Conservation (phyloP, 176 grass and related monocot genomes). For the Otatea glauca region DNA sequence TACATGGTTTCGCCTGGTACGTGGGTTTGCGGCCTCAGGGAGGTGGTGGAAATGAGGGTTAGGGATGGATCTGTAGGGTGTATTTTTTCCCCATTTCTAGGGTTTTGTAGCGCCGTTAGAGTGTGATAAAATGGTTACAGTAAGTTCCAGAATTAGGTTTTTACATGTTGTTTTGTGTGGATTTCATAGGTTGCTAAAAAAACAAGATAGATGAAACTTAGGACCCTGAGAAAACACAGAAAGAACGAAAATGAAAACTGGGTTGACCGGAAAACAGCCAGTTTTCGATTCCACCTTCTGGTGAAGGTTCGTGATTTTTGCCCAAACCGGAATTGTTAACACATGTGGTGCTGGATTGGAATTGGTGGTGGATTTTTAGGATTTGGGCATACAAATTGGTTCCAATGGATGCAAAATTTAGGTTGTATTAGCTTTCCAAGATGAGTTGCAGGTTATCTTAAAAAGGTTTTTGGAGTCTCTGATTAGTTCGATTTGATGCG, state of each 20-base stretch:
- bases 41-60: not conserved
- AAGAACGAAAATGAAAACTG: not conserved
- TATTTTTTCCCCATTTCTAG: not conserved
- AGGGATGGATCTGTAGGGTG: not conserved
- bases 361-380: not conserved
- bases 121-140: not conserved
- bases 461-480: not conserved
- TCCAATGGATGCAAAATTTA: not conserved
- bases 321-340: not conserved
- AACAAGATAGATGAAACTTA: not conserved
- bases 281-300: not conserved
- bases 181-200: not conserved
- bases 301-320: not conserved
- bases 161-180: not conserved
- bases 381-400: not conserved
- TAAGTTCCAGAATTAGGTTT: not conserved
- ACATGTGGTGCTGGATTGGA: not conserved
- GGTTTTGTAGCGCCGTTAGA: not conserved
- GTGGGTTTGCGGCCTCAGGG: not conserved
- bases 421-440: not conserved
- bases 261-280: not conserved
- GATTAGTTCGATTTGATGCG: not conserved
- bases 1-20: not conserved
- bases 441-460: not conserved
- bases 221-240: not conserved